Evolutionary conservation across 352 stramenopile genomes (phyloP).

Genomic region (Salisapilia sapeloensis): DNA sequence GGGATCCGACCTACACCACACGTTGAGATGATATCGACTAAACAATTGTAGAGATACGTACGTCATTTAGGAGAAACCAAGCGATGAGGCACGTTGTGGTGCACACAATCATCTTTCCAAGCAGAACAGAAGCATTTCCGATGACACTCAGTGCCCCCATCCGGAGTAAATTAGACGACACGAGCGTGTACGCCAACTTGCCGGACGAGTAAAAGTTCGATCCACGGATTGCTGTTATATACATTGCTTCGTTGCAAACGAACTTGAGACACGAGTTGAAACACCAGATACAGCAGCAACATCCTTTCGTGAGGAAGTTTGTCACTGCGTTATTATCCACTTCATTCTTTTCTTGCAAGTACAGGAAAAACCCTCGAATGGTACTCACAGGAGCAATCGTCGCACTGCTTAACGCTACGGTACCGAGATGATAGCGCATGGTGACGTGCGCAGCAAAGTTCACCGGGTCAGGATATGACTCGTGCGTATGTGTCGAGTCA

Average conservation of each 20-base stretch:
- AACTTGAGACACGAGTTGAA: slow-evolving; percentile 75
- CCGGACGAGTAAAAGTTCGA: slow-evolving; percentile 58
- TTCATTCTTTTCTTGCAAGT: slow-evolving; percentile 72
- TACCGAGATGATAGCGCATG: slow-evolving; percentile 55
- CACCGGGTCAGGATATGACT: slow-evolving; percentile 25
- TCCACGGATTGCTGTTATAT: slow-evolving; percentile 67
- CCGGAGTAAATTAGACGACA: slow-evolving; percentile 50
- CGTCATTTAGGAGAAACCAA: slow-evolving; percentile 56
- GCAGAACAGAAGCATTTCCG: slow-evolving; percentile 39
- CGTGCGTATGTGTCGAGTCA: slow-evolving; percentile 33
- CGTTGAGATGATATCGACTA: neutral
- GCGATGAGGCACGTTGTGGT: slow-evolving; percentile 39
- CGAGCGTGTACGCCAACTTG: slow-evolving; percentile 53
- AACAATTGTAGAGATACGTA: slow-evolving; percentile 7
- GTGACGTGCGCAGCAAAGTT: slow-evolving; percentile 44
- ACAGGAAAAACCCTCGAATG: slow-evolving; percentile 59
- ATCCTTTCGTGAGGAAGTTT: slow-evolving; percentile 30
- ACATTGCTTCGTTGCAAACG: slow-evolving; percentile 69
- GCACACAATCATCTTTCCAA: slow-evolving; percentile 67
- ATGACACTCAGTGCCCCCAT: slow-evolving; percentile 51
- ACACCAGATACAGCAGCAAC: slow-evolving; percentile 74
- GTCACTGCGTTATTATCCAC: slow-evolving; percentile 45
- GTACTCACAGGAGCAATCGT: slow-evolving; percentile 40
- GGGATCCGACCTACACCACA: slow-evolving; percentile 20
- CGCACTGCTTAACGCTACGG: slow-evolving; percentile 40